Base-by-base conservation (phyloP, 768 basidiomycete genomes). In the Megacollybia marginata region DNA sequence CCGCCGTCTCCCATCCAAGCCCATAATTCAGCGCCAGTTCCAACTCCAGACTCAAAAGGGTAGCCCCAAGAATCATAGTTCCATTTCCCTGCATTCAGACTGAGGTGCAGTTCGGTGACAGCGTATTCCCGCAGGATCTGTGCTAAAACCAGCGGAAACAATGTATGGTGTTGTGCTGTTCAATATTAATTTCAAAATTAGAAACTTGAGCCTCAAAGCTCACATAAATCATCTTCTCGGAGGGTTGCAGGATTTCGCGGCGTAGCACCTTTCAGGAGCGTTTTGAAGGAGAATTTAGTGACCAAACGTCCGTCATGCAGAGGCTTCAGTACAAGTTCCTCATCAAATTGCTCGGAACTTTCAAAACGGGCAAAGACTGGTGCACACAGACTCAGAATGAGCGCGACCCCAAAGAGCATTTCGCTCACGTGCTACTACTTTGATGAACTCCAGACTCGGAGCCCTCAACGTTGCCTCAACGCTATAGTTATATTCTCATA, bases 1-100 rank as follows among this genome's bases (percentile, higher is more conserved):
- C 68, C 72, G 20, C 75, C 75, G 31, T 85, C 82, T n/a, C 78
- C 85, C 74, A 96, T 83, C 92, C 92, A 96, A 9, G 85, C 90
- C 84, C 87, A 88, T 6, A 97, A 69, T 61, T 94, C 89, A 8
- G 90, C 94, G 2, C 94, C 94, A 0, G 86, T 82, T 2, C 86
- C 86, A 1, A 92, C 86, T 3, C 80, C 82, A 5, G 75, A 67
- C 54, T 88, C 85, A 28, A 82, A 75, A 0, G 93, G 91, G 54
- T 83, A 79, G 1, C 88, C 90, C 88, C 92, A 94, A 20, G 76
- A 69, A 40, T 80, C 77, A 55, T 92, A 92, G 61, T 88, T 77
- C 95, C 95, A 97, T 57, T 83, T 86, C 16, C 95, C 95, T 11
- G 93, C 84, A 48, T 94, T 95, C 35, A 98, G 74, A 9, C 86